phyloP scores from a whole-genome alignment of 192 early-diverging fungal species.

The Coemansia sp. region DNA sequence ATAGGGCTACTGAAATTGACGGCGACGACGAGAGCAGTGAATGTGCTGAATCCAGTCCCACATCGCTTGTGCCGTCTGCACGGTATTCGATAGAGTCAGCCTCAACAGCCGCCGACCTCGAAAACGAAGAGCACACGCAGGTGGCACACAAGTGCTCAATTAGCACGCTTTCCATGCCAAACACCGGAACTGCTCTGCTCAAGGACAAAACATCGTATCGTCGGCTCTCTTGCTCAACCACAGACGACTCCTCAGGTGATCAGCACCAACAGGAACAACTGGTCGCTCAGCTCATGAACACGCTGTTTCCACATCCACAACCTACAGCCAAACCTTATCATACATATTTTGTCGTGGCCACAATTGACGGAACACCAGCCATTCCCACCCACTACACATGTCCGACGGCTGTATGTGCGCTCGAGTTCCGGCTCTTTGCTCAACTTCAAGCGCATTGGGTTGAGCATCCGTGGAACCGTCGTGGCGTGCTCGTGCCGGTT shows the following conservation, averaged over 20 bases:
- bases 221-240: not conserved
- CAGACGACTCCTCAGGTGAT: not conserved
- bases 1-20: not conserved
- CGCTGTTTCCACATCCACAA: constrained; percentile 17
- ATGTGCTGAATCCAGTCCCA: not conserved
- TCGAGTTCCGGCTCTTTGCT: constrained; percentile 15
- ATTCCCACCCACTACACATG: constrained; percentile 28
- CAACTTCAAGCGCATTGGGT: constrained; percentile 28
- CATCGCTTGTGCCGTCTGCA: not conserved
- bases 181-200: too few relatives aligned
- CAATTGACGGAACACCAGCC: constrained; percentile 24
- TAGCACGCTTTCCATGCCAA: not conserved
- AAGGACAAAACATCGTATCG: too few relatives aligned
- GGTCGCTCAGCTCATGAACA: constrained; percentile 19
- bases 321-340: constrained; percentile 20
- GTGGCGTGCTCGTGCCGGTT: constrained; percentile 28
- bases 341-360: constrained; percentile 30
- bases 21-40: not conserved
- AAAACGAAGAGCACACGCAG: not conserved
- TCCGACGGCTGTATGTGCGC: constrained; percentile 28
- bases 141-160: not conserved
- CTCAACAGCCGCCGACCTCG: not conserved
- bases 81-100: constrained; percentile 4
- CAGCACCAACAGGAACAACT: constrained; percentile 1
- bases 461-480: constrained; percentile 41